A percentile compares a stretch with the other conserved stretches of the same genome.
Conservation (phyloP, 352 stramenopile genomes). For the Phytophthora boehmeriae region DNA sequence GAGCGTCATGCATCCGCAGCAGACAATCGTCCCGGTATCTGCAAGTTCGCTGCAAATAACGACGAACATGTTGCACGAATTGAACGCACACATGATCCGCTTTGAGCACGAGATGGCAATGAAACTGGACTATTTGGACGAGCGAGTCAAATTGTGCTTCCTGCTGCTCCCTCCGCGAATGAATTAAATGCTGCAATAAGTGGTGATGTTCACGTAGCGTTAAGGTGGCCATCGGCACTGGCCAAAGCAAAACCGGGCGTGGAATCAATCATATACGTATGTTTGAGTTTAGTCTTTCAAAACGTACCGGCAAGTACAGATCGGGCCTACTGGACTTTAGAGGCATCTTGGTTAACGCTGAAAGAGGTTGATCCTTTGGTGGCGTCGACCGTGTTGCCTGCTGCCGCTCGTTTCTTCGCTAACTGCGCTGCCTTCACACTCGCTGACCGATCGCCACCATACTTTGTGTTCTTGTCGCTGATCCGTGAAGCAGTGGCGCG, state of each 20-base stretch:
- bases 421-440: constrained; percentile 23
- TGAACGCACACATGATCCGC: constrained; percentile 50
- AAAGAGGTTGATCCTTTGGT: constrained; percentile 14
- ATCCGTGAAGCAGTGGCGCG: constrained; percentile 13
- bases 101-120: constrained; percentile 57
- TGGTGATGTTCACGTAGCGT: too few relatives aligned
- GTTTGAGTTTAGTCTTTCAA: not conserved
- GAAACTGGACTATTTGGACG: constrained; percentile 71
- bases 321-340: constrained; percentile 20
- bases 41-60: constrained; percentile 32
- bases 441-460: constrained; percentile 4
- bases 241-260: not conserved
- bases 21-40: not conserved
- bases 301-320: not conserved
- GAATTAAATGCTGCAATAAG: constrained; percentile 12
- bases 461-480: constrained; percentile 36
- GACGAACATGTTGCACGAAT: constrained; percentile 40
- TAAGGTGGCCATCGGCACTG: too few relatives aligned
- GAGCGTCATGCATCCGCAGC: constrained; percentile 6
- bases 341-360: constrained; percentile 7
- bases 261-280: constrained; percentile 12
- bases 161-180: constrained; percentile 42
- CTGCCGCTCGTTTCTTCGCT: constrained; percentile 21
- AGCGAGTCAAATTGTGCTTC: constrained; percentile 67
- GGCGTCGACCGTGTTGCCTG: constrained; percentile 11